Base-by-base conservation (phyloP, 257 asterid genomes). In the Thymus mandschuricus region DNA sequence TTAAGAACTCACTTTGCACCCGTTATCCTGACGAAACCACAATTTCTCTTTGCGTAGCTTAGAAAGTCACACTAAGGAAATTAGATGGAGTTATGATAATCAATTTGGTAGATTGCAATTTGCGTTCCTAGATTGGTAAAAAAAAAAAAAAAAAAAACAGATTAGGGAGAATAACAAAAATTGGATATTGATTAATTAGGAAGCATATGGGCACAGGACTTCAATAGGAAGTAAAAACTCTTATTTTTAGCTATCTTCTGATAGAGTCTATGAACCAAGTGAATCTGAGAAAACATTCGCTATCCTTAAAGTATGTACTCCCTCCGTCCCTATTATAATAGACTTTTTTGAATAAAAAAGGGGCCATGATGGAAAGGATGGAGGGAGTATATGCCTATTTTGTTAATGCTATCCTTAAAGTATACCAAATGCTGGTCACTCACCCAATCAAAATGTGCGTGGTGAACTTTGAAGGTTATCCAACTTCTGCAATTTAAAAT, bases 401-500 rank as follows among this genome's bases (percentile, higher is more conserved):
- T 31, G 33, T 10, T 33, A 28, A 2, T 49, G 52, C 4, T 21
- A 21, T 21, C 21, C 21, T 21, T 21, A 21, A 21, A 21, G 21
- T 21, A 21, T 43, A 30, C 66, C 52, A 72, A 72, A 44, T 43
- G 66, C 8, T 41, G 27, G 43, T 35, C 50, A 58, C 45, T 43
- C 46, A 28, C 28, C 15, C 29, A 28, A 48, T 67, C 66, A 41
- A 28, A 28, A 60, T 49, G 50, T 29, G 50, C 49, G 55, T 4
- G 10, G 66, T 49, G 68, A 68, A 11, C 59, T 54, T 21, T 64
- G 56, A 63, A 60, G 31, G 54, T 56, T 52, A 4, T 54, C 45
- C 55, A 62, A 55, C 58, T 13, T 28, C 28, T 45, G 11, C 67
- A 35, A 28, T 56, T 64, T 51, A 13, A 29, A 35, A 21, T 50